Conservation (phyloP, 176 grass and related monocot species). For the Oryza australiensis region DNA sequence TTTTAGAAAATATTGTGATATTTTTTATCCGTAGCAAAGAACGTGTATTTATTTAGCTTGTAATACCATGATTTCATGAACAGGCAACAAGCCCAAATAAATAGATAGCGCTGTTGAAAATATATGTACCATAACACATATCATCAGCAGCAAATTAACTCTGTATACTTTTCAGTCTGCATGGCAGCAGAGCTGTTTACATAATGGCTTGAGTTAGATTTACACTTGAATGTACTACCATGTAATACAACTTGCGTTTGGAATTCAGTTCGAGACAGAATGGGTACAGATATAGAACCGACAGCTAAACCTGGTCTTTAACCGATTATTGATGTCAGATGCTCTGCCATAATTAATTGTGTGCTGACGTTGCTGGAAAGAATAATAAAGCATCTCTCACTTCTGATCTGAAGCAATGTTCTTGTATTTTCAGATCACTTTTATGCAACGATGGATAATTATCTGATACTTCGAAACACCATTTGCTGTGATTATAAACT, state of each 20-base stretch:
- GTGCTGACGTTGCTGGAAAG: no score
- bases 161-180: background rate
- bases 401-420: no score
- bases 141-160: background rate
- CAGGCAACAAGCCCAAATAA: constrained; percentile 60
- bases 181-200: constrained; percentile 21
- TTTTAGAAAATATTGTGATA: no score
- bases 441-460: no score
- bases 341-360: no score
- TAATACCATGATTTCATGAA: constrained; percentile 99
- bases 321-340: background rate
- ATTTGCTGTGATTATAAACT: no score
- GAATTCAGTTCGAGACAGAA: background rate
- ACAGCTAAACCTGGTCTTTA: background rate
- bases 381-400: no score
- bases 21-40: no score
- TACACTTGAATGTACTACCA: constrained; percentile 1
- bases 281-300: background rate
- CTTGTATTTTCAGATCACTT: no score
- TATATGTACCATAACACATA: background rate
- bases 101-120: constrained; percentile 32
- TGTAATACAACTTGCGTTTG: background rate
- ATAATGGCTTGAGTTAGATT: background rate
- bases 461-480: no score
- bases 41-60: no score